A percentile compares a stretch with the other conserved stretches of the same genome.
phyloP scores from a whole-genome alignment of 176 grass and related monocot genomes.

The Triticum turgidum region DNA sequence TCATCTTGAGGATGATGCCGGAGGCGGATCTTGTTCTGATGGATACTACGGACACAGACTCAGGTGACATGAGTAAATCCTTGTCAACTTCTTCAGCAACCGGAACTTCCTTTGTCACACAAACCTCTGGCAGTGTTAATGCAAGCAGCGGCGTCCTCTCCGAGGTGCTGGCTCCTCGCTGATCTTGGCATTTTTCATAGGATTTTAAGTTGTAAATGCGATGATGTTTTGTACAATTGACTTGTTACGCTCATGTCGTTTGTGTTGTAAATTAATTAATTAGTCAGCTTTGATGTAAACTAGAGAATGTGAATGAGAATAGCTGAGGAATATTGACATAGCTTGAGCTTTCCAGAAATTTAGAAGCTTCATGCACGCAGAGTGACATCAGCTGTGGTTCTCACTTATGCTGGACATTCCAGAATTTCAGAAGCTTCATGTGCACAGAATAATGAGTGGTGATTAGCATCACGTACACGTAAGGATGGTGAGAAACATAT shows the following conservation, averaged over 20 bases:
- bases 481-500: background rate
- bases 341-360: background rate
- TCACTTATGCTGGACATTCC: background rate
- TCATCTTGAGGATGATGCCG: conserved; percentile 54
- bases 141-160: conserved; percentile 32
- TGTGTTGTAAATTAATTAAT: background rate
- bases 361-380: background rate
- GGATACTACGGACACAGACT: conserved; percentile 37
- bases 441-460: background rate
- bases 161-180: conserved; percentile 30
- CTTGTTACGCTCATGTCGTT: background rate
- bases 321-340: background rate
- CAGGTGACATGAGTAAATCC: conserved; percentile 16
- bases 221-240: conserved; percentile 3
- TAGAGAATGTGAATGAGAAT: conserved; percentile 18
- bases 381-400: background rate
- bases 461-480: background rate
- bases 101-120: conserved; percentile 11
- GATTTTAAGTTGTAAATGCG: conserved; percentile 3
- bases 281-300: background rate
- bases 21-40: conserved; percentile 42
- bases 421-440: background rate
- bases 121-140: conserved; percentile 34
- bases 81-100: conserved; percentile 32
- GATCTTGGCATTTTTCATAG: background rate